A percentile compares a stretch with the other conserved stretches of the same genome.
Evolutionary conservation across 2,329 filamentous ascomycete genomes (phyloP).

Genomic region (Blastomyces silverae): DNA sequence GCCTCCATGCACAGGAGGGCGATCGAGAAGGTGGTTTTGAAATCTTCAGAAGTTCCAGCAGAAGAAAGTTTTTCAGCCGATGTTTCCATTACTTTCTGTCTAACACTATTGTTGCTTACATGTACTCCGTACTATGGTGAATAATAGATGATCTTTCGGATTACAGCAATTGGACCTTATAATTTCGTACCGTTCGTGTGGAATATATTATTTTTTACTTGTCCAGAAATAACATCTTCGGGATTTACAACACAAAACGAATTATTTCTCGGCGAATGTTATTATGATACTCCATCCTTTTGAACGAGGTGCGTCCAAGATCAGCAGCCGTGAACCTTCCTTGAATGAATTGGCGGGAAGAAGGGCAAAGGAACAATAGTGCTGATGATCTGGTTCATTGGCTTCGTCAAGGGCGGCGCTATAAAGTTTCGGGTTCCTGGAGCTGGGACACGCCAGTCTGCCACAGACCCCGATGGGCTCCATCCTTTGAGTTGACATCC

Average conservation of each 20-base stretch:
- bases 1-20: no score
- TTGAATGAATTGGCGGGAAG: background rate
- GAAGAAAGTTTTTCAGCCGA: no score
- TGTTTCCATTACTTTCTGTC: no score
- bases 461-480: background rate
- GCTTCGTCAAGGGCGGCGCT: background rate
- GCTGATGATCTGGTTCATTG: background rate
- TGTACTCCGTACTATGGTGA: no score
- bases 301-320: background rate
- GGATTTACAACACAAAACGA: background rate
- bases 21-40: no score
- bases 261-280: background rate
- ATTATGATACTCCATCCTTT: background rate
- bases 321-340: background rate
- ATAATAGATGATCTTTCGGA: background rate
- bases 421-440: background rate
- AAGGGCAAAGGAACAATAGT: background rate
- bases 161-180: background rate
- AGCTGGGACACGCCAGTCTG: background rate
- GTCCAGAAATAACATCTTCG: background rate
- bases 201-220: background rate
- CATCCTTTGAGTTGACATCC: background rate
- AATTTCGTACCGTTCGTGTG: background rate
- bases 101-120: background rate
- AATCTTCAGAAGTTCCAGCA: no score